Conservation (phyloP, 345 rosid genomes). For the Hypericum perforatum region DNA sequence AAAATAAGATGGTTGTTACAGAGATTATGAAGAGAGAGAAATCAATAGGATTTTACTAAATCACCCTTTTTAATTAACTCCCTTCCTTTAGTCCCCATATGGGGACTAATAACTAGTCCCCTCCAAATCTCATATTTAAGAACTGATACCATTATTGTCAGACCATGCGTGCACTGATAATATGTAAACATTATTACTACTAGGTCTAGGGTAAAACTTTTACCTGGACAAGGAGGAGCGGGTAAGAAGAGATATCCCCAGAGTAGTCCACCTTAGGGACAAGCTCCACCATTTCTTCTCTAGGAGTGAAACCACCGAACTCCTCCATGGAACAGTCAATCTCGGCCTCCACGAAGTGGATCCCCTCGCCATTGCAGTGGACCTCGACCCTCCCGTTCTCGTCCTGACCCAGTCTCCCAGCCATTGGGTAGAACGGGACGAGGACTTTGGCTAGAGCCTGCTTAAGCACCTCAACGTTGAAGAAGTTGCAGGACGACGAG, state of each 20-base stretch:
- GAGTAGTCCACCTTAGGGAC: slow-evolving; percentile 19
- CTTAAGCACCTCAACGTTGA: slow-evolving; percentile 13
- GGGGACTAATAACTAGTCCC: too few species aligned
- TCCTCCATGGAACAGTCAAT: slow-evolving; percentile 14
- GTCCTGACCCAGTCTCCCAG: slow-evolving; percentile 22
- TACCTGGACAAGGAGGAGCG: slow-evolving; percentile 23
- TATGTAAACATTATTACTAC: not conserved
- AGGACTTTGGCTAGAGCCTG: slow-evolving; percentile 24
- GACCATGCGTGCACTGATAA: too few species aligned
- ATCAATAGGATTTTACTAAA: too few species aligned
- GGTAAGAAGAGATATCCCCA: slow-evolving; percentile 14
- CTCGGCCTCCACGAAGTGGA: slow-evolving; percentile 23
- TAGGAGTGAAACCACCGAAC: slow-evolving; percentile 14
- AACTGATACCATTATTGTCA: too few species aligned
- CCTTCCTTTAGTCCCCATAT: too few species aligned
- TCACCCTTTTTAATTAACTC: too few species aligned
- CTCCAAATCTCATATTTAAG: too few species aligned
- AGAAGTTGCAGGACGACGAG: slow-evolving; percentile 3
- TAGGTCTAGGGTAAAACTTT: not conserved
- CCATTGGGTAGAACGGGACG: slow-evolving; percentile 27
- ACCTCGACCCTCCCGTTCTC: slow-evolving; percentile 25
- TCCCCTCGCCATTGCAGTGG: slow-evolving; percentile 24
- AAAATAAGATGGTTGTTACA: too few species aligned
- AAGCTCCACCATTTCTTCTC: slow-evolving; percentile 10
- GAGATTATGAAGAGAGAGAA: too few species aligned